These are phyloP conservation scores for Blastobotrys capitulatus DNA, from an alignment of 1,139 yeast species.

Conservation along the genomic window DNA sequence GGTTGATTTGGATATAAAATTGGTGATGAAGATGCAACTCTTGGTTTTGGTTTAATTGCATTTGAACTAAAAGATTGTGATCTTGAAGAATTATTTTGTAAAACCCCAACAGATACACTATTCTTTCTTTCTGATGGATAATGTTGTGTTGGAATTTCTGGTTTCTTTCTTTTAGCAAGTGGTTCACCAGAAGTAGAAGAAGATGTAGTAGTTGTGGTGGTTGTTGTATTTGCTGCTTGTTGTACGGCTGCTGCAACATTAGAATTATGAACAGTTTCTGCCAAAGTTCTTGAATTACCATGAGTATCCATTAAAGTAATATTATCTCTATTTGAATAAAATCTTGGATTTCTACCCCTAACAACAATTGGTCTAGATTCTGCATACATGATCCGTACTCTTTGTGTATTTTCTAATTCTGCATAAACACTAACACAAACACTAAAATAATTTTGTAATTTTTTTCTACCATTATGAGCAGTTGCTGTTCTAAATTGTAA, in stretches of 20 bases:
- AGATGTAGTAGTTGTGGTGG: background rate
- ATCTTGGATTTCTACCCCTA: slow-evolving; percentile 61
- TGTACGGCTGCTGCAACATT: background rate
- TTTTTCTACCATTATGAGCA: slow-evolving; percentile 56
- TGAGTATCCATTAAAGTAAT: slow-evolving; percentile 26
- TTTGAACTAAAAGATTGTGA: background rate
- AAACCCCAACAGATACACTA: background rate
- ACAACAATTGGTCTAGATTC: slow-evolving; percentile 50
- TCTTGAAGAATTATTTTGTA: background rate
- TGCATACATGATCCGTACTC: slow-evolving; percentile 26
- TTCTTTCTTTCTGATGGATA: background rate
- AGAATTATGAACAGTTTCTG: background rate
- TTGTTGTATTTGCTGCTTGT: background rate
- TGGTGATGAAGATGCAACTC: background rate
- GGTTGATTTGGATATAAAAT: background rate
- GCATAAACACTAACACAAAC: slow-evolving; percentile 42
- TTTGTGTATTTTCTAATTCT: slow-evolving; percentile 29
- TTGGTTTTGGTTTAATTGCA: background rate
- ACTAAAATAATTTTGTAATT: slow-evolving; percentile 53
- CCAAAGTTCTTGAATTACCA: slow-evolving; percentile 4
- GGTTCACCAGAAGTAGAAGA: background rate
- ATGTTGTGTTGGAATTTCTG: background rate
- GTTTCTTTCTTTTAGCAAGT: background rate
- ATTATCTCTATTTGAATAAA: slow-evolving; percentile 54
- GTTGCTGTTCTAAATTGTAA: slow-evolving; percentile 57